These are phyloP conservation scores for Daldinia sp. DNA, from an alignment of 2,329 filamentous ascomycete species.

Conservation along the genomic window DNA sequence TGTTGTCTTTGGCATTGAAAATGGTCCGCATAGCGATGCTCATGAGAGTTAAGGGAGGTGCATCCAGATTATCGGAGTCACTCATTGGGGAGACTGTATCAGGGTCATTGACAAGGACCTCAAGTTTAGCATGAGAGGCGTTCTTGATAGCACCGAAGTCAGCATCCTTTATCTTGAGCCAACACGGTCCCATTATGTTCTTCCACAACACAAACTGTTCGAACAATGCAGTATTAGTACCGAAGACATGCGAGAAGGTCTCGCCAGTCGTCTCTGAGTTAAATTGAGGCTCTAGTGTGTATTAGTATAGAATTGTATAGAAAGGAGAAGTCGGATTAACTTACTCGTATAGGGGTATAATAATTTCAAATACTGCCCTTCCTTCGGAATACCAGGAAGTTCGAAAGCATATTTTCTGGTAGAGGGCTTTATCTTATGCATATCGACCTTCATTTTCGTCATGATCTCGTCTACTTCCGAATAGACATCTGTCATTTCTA, in stretches of 20 bases:
- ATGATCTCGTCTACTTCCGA: conserved; percentile 89
- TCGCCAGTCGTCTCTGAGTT: conserved; percentile 80
- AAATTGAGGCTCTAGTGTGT: conserved; percentile 70
- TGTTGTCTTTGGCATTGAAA: conserved; percentile 92
- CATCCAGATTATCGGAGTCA: conserved; percentile 84
- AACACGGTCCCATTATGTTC: conserved; percentile 98
- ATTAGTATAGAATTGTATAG: conserved; percentile 37
- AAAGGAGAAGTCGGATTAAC: conserved; percentile 43
- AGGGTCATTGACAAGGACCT: conserved; percentile 84
- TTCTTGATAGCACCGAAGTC: conserved; percentile 89
- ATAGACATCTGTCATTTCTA: conserved; percentile 91
- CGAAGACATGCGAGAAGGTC: conserved; percentile 95
- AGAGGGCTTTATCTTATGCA: conserved; percentile 94
- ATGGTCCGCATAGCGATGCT: conserved; percentile 88
- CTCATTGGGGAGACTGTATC: conserved; percentile 77
- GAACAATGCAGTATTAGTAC: conserved; percentile 91
- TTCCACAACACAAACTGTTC: conserved; percentile 99
- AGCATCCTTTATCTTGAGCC: conserved; percentile 89
- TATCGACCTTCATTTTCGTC: conserved; percentile 84
- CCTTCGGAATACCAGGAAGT: conserved; percentile 84
- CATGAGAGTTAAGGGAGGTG: conserved; percentile 94
- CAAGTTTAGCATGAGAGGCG: conserved; percentile 96
- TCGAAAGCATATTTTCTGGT: conserved; percentile 97
- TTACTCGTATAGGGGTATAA: conserved; percentile 90
- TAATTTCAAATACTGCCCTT: conserved; percentile 93